Conservation (phyloP, 345 rosid genomes). For the Gossypium rotundifolium region DNA sequence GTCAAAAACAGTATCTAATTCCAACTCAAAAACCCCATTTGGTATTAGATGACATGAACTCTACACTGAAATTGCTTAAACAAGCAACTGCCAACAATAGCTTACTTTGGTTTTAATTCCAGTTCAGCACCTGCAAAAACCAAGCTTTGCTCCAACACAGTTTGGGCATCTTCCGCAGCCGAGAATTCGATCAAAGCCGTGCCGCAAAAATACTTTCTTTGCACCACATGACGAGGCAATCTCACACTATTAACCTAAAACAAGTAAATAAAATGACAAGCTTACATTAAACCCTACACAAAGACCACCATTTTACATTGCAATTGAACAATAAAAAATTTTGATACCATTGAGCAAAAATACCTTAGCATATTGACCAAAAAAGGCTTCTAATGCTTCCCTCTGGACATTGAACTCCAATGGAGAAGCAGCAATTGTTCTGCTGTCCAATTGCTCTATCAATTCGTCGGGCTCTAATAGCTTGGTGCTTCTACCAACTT, state of each 20-base stretch:
- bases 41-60: not conserved
- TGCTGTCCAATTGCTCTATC: conserved; percentile 58
- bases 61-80: not conserved
- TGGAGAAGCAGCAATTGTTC: conserved; percentile 79
- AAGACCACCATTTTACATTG: not conserved
- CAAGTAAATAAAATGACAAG: not conserved
- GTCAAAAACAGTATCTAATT: not conserved
- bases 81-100: conserved; percentile 9
- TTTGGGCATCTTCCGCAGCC: conserved; percentile 61
- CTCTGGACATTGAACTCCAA: conserved; percentile 51
- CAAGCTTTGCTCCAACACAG: conserved; percentile 46
- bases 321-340: not conserved
- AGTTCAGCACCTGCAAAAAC: conserved; percentile 62
- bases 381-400: conserved; percentile 69
- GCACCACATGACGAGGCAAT: conserved; percentile 78
- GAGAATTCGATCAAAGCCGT: conserved; percentile 85
- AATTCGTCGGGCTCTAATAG: conserved; percentile 61
- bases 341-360: not conserved
- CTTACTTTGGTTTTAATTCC: conserved; percentile 80
- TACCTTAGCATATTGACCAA: conserved; percentile 73
- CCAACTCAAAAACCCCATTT: not conserved
- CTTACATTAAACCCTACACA: not conserved
- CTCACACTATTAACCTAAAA: conserved; percentile 84
- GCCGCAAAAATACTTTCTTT: conserved; percentile 63
- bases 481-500: conserved; percentile 65